These are phyloP conservation scores for Phoma sp. DNA, from an alignment of 2,329 filamentous ascomycete species.

Conservation along the genomic window DNA sequence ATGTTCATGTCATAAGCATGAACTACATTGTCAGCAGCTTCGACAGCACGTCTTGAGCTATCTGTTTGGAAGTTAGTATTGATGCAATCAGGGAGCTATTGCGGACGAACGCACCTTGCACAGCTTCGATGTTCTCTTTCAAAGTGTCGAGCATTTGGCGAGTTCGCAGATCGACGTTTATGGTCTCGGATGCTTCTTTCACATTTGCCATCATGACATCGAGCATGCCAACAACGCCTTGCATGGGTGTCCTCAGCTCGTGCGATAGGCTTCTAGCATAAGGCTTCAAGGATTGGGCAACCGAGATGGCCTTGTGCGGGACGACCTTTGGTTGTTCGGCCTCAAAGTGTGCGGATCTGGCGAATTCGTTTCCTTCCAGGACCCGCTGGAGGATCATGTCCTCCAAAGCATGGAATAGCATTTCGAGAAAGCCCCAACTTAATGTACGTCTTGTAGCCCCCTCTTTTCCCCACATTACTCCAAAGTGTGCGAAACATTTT, in stretches of 20 bases:
- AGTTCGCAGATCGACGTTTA: conserved; percentile 58
- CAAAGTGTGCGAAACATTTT: conserved; percentile 74
- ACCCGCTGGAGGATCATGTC: conserved; percentile 69
- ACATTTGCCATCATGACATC: conserved; percentile 79
- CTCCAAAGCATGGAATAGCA: conserved; percentile 72
- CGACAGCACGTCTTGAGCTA: conserved; percentile 73
- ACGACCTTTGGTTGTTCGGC: conserved; percentile 54
- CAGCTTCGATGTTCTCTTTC: conserved; percentile 73
- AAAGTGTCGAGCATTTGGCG: conserved; percentile 67
- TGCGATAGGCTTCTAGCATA: conserved; percentile 77
- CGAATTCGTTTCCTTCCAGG: conserved; percentile 60
- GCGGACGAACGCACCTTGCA: conserved; percentile 65
- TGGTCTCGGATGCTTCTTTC: conserved; percentile 68
- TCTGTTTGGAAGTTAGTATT: conserved; percentile 54
- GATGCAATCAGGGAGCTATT: neutral
- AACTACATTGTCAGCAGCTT: conserved; percentile 78
- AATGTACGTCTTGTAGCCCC: conserved; percentile 64
- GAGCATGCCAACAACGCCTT: conserved; percentile 77
- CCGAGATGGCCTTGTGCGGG: conserved; percentile 63
- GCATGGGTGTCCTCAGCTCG: conserved; percentile 76
- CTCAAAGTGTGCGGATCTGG: conserved; percentile 31
- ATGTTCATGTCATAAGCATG: conserved; percentile 79
- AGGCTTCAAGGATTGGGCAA: conserved; percentile 71
- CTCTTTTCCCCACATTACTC: conserved; percentile 73
- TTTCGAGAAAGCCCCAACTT: conserved; percentile 72